A percentile compares a stretch with the other conserved stretches of the same genome.
These are phyloP conservation scores for Talaromyces proteolyticus DNA, from an alignment of 495 filamentous ascomycete genomes.

Conservation along the genomic window DNA sequence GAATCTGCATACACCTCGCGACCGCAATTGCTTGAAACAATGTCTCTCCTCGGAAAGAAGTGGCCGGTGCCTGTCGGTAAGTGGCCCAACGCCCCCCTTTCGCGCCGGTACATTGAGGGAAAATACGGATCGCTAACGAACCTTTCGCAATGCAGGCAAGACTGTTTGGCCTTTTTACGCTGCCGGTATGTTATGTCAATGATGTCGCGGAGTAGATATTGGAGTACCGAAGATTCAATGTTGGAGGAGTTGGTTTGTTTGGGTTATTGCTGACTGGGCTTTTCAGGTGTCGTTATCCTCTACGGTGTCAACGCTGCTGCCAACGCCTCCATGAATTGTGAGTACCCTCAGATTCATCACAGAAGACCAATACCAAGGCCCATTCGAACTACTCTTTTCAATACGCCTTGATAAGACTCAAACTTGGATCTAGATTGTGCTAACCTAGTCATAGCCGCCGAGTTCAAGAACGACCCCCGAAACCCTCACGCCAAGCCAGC, in stretches of 20 bases:
- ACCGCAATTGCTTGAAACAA: constrained; percentile 32
- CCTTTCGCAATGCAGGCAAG: constrained; percentile 53
- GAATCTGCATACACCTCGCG: constrained; percentile 19
- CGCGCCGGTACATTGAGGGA: constrained; percentile 4
- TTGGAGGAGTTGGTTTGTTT: constrained; percentile 1
- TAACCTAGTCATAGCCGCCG: constrained; percentile 54
- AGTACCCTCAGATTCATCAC: constrained; percentile 39
- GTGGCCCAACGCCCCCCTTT: constrained; percentile 31
- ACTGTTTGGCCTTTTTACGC: constrained; percentile 89
- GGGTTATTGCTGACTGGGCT: constrained; percentile 24
- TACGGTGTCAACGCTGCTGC: constrained; percentile 83
- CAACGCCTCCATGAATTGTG: constrained; percentile 65
- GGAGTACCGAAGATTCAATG: not conserved
- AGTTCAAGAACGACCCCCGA: constrained; percentile 94
- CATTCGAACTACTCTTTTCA: no score
- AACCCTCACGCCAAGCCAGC: constrained; percentile 64
- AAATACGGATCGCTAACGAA: constrained; percentile 18
- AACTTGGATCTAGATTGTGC: no score
- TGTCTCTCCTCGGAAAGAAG: constrained; percentile 88
- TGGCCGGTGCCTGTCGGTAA: constrained; percentile 82
- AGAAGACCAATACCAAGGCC: no score
- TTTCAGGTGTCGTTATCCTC: constrained; percentile 67
- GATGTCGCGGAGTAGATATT: not conserved
- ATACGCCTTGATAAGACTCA: no score
- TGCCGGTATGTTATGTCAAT: constrained; percentile 65